These are phyloP conservation scores for Aspergillus calidoustus DNA, from an alignment of 2,329 filamentous ascomycete species.

Conservation along the genomic window DNA sequence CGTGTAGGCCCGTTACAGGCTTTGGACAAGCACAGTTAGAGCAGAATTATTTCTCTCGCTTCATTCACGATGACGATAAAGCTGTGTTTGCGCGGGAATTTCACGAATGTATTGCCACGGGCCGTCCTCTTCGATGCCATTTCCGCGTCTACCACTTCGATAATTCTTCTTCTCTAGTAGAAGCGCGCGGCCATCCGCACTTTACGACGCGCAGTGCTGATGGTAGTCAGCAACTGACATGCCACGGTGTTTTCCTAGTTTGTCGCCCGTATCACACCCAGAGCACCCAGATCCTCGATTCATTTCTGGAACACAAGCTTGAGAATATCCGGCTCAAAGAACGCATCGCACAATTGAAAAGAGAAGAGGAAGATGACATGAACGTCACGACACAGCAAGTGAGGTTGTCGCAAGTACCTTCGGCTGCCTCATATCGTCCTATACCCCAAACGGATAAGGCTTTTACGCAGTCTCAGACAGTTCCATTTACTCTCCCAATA, in stretches of 20 bases:
- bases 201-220: constrained; percentile 64
- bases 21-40: constrained; percentile 72
- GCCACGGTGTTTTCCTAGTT: constrained; percentile 93
- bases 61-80: constrained; percentile 84
- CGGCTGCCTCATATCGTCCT: not conserved
- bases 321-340: constrained; percentile 88
- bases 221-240: constrained; percentile 70
- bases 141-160: constrained; percentile 81
- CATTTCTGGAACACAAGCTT: constrained; percentile 94
- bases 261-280: constrained; percentile 86
- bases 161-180: constrained; percentile 77
- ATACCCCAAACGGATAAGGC: not conserved
- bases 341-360: constrained; percentile 81
- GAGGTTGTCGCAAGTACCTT: not conserved
- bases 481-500: not conserved
- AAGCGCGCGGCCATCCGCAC: constrained; percentile 91
- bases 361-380: constrained; percentile 81
- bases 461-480: not conserved
- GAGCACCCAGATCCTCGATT: constrained; percentile 83
- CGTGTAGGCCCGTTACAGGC: constrained; percentile 73
- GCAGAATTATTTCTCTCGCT: constrained; percentile 76
- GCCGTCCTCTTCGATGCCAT: constrained; percentile 80
- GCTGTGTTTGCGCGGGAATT: constrained; percentile 84
- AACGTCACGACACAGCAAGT: constrained; percentile 63
- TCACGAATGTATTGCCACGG: constrained; percentile 83